Evolutionary conservation across 2,329 filamentous ascomycete genomes (phyloP), one percentile per base, ranked within the genome.

Genomic region (Penicillium sp.): DNA sequence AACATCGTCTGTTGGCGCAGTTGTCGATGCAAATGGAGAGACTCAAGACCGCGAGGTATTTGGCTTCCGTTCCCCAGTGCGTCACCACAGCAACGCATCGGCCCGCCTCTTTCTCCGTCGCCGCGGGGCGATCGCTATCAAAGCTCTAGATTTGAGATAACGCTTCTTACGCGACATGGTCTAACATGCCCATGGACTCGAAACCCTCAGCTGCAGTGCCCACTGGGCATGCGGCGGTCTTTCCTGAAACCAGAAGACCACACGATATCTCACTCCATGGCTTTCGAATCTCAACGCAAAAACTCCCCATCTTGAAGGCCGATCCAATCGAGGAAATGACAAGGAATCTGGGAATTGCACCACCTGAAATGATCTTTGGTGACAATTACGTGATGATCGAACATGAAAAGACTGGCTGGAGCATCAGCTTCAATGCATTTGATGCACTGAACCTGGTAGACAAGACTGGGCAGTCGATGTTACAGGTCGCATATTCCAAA

Each of bases 341-440:
- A 27, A 75, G 76, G 41, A 80, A 79, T 48, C 77, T 98, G 38
- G 83, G 83, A 19, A 96, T 98, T 60, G 82, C 91, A 13, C 81
- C 91, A 27, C 93, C 93, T 7, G 93, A 98, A 72, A 98, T 98
- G 93, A 98, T 98, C 51, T 98, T 98, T 62, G 93, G 93, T 47
- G 90, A 98, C 73, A 98, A 98, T 66, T 73, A 85, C 42, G 83
- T 94, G 27, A 71, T 79, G 5, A 76, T 98, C 45, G 74, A 81
- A 37, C 88, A 97, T 69, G 47, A 71, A n/a, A 75, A 78, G 14
- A 81, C 78, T n/a, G 80, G 81, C 30, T 98, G 89, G 88, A 73
- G 74, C 30, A 74, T 97, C 48, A 71, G 77, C 37, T 98, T 97
- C 74, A 84, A 84, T 62, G 86, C 93, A 15, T 86, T 82, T 55